Evolutionary conservation across 225 moss, liverwort and hornwort genomes (phyloP).

Genomic region (Polytrichum formosum): DNA sequence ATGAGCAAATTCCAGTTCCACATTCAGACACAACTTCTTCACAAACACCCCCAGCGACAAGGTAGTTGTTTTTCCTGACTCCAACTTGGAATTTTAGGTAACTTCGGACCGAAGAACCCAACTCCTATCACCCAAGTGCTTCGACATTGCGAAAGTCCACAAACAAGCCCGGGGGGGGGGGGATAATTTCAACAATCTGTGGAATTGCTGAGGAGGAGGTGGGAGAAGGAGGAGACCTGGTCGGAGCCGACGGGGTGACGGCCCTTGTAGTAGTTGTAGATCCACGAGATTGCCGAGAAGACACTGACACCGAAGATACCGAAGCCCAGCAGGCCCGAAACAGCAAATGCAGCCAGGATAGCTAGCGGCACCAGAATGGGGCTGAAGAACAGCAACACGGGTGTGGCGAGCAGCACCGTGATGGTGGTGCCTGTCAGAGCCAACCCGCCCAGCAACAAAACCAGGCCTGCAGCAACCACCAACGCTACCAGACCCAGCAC

Average conservation of each 20-base stretch:
- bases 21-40: no score
- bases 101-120: no score
- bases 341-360: constrained; percentile 34
- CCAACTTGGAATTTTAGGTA: no score
- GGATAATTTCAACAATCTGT: no score
- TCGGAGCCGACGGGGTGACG: constrained; percentile 66
- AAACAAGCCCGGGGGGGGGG: no score
- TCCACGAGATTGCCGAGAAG: constrained; percentile 54
- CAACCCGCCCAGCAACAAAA: constrained; percentile 46
- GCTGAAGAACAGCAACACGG: constrained; percentile 66
- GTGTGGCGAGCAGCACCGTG: constrained; percentile 37
- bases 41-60: no score
- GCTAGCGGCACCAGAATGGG: constrained; percentile 67
- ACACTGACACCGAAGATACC: constrained; percentile 30
- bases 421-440: constrained; percentile 53
- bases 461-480: constrained; percentile 26
- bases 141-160: no score
- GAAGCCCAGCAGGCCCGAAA: constrained; percentile 34
- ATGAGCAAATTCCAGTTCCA: no score
- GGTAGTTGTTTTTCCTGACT: no score
- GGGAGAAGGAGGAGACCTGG: constrained; percentile 26
- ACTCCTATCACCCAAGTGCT: no score
- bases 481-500: constrained; percentile 56
- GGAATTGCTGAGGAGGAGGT: no score
- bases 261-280: constrained; percentile 69